Base-by-base conservation (phyloP, 2,329 filamentous ascomycete species). In the Nothophaeocryptopus gaeumannii region DNA sequence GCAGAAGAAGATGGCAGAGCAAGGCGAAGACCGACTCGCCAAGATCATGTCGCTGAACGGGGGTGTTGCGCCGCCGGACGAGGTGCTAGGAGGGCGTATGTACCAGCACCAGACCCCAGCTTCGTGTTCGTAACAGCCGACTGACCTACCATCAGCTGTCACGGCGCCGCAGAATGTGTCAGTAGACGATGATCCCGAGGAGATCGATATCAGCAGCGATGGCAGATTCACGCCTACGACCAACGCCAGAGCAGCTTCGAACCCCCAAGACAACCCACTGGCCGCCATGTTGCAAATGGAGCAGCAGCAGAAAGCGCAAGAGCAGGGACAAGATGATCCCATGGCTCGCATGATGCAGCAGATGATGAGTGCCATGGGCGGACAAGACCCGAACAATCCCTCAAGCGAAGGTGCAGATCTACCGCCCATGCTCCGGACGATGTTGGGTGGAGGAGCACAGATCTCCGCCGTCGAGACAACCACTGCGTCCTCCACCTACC, bases 261-360 rank as follows among this genome's bases (percentile, higher is more conserved):
- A 53, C 29, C 38, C 56, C 11, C 43, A 53, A 26, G 55, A 56
- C 8, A 56, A 65, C 32, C 63, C 64, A 16, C 53, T 66, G 13
- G 58, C 60, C 29, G 63, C 63, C 3, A 63, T 64, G 62, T 43
- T 63, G 46, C 63, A 63, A 45, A 64, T 65, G 61, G 56, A 61
- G 45, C 54, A 55, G 40, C 49, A 61, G 43, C 55, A 48, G 16
- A 51, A 52, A 29, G 57, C 58, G 5, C 49, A 51, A 54, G 37
- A 51, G 31, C 55, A 66, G 65, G 48, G 35, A 10, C 50, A 46
- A 14, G 72, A 83, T n/a, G 84, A 87, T 62, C 83, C 83, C 10
- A 84, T 87, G 79, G 77, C 87, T 77, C 79, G 82, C 68, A 85
- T 91, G 80, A 78, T 92, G 69, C 81, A 85, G 63, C 85, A 89